Evolutionary conservation across 345 rosid genomes (phyloP).

Genomic region (Dipteronia dyeriana): DNA sequence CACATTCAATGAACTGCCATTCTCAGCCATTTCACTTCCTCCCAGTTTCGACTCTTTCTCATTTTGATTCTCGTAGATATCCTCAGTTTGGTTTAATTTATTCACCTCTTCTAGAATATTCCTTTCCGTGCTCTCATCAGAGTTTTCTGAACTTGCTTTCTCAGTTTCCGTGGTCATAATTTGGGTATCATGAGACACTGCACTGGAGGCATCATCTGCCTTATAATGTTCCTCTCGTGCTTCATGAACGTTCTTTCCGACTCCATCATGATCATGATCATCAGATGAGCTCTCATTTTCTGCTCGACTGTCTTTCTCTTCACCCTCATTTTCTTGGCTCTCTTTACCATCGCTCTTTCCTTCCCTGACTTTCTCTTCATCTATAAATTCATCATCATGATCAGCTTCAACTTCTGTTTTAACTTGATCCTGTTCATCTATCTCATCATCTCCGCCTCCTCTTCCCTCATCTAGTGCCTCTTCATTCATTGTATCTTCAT

Average conservation of each 20-base stretch:
- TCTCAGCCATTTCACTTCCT: slow-evolving; percentile 29
- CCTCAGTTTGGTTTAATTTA: slow-evolving; percentile 20
- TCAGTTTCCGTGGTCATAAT: slow-evolving; percentile 36
- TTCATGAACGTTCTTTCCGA: slow-evolving; percentile 47
- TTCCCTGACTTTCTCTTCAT: slow-evolving; percentile 54
- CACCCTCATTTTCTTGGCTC: slow-evolving; percentile 30
- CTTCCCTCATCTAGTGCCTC: slow-evolving; percentile 25
- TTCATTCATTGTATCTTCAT: slow-evolving; percentile 20
- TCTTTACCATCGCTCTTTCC: slow-evolving; percentile 33
- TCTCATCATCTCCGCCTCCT: slow-evolving; percentile 39
- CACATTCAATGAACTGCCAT: slow-evolving; percentile 14
- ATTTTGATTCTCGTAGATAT: slow-evolving; percentile 25
- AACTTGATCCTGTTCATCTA: slow-evolving; percentile 51
- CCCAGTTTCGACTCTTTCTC: slow-evolving; percentile 32
- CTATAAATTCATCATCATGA: slow-evolving; percentile 49
- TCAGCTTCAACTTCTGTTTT: slow-evolving; percentile 41
- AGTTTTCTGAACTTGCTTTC: slow-evolving; percentile 40
- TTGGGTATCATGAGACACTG: slow-evolving; percentile 78
- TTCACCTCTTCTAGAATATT: slow-evolving; percentile 27
- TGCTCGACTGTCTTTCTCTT: slow-evolving; percentile 38
- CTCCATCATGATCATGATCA: slow-evolving; percentile 43
- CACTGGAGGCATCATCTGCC: slow-evolving; percentile 98
- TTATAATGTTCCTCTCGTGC: slow-evolving; percentile 84
- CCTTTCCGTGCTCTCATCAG: slow-evolving; percentile 31
- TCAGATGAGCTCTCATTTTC: slow-evolving; percentile 35